Percentiles rank a stretch among this genome's conserved stretches.
Conservation (phyloP, 2,329 filamentous ascomycete genomes). For the Thermomyces lanuginosus region DNA sequence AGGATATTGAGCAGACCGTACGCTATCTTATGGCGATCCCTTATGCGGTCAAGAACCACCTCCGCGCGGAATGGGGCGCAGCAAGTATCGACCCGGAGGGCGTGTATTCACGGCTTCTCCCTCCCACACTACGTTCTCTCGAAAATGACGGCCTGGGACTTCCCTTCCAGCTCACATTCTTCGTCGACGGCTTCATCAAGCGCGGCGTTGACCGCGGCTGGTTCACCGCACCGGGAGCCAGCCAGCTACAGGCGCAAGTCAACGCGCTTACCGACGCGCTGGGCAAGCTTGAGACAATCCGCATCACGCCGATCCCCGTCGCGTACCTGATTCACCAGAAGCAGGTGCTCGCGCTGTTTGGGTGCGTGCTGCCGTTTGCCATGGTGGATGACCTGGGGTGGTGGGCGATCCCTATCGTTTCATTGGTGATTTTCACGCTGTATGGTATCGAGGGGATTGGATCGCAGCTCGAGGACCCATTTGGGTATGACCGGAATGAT, state of each 20-base stretch:
- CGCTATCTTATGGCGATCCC: conserved; percentile 45
- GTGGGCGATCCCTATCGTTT: conserved; percentile 44
- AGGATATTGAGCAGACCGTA: conserved; percentile 43
- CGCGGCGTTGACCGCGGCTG: conserved; percentile 39
- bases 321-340: conserved; percentile 50
- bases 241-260: conserved; percentile 41
- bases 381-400: conserved; percentile 47
- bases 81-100: conserved; percentile 19
- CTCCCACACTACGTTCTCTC: conserved; percentile 34
- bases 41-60: conserved; percentile 48
- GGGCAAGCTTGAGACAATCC: conserved; percentile 49
- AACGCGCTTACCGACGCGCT: conserved; percentile 43
- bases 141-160: conserved; percentile 44
- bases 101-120: conserved; percentile 37
- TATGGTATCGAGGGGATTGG: conserved; percentile 50
- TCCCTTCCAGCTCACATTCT: conserved; percentile 44
- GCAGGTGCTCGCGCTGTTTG: conserved; percentile 47
- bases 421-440: conserved; percentile 45
- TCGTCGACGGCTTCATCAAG: conserved; percentile 45
- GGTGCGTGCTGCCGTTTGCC: conserved; percentile 45
- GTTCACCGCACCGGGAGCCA: conserved; percentile 44
- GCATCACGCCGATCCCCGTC: conserved; percentile 47
- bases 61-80: conserved; percentile 46
- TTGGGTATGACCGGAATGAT: conserved; percentile 49
- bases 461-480: conserved; percentile 48